phyloP scores from a whole-genome alignment of 1,284 basidiomycete genomes.

The Neonothopanus nambi region DNA sequence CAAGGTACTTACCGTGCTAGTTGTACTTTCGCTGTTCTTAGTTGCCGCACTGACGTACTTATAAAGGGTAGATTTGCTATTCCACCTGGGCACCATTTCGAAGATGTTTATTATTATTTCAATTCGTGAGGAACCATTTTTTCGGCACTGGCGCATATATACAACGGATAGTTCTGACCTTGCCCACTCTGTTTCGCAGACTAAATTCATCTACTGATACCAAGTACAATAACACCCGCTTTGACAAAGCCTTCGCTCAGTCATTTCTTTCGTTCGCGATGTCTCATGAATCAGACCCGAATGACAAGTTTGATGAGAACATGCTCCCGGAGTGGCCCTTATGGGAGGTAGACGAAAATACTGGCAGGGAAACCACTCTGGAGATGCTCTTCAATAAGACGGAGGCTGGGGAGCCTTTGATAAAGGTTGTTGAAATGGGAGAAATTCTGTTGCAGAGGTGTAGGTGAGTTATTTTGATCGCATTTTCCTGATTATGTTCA shows the following conservation, averaged over 20 bases:
- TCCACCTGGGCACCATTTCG: conserved; percentile 34
- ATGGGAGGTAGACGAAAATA: neutral
- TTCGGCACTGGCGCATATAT: too few species aligned
- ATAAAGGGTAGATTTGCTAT: conserved; percentile 37
- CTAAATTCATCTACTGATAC: neutral
- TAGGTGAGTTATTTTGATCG: neutral
- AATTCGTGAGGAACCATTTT: conserved; percentile 23
- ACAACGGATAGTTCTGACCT: neutral
- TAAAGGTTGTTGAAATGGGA: neutral
- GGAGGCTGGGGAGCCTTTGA: neutral
- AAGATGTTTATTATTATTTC: conserved; percentile 36
- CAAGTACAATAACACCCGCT: neutral
- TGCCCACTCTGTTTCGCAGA: neutral
- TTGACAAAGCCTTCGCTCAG: neutral
- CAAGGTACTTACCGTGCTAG: conserved; percentile 27
- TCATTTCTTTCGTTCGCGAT: neutral
- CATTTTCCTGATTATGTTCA: too few species aligned
- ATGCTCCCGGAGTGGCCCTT: neutral
- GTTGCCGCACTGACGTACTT: neutral
- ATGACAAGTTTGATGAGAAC: neutral
- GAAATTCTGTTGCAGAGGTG: neutral
- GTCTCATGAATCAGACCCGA: neutral
- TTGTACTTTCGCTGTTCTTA: neutral
- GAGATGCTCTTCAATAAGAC: conserved; percentile 6
- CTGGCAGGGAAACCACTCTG: neutral